phyloP scores from a whole-genome alignment of 257 asterid genomes.

The Anisodus tanguticus region DNA sequence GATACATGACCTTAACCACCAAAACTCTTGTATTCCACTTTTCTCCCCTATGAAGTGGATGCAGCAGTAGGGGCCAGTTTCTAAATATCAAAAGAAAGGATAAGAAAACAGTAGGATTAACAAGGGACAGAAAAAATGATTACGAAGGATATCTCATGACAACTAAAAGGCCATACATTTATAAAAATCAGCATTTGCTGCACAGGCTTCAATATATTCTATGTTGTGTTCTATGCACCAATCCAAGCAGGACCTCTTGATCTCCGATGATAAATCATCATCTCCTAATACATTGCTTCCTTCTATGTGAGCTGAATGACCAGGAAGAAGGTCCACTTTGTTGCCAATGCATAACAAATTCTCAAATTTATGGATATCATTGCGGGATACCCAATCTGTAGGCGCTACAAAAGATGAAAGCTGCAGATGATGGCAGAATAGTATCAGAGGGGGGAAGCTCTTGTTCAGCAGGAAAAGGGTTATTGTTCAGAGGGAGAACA shows the following conservation, averaged over 20 bases:
- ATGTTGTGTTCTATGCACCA: conserved; percentile 86
- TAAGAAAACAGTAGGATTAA: not conserved
- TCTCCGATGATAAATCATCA: conserved; percentile 60
- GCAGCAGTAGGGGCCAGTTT: not conserved
- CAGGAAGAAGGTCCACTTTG: conserved; percentile 75
- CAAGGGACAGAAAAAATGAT: not conserved
- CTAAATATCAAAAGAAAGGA: not conserved
- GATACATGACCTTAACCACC: not conserved
- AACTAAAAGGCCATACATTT: conserved; percentile 54
- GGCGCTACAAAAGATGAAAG: conserved; percentile 64
- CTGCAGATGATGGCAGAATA: conserved; percentile 48
- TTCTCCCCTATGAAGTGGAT: not conserved
- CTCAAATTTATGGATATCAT: conserved; percentile 71
- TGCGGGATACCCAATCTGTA: conserved; percentile 71
- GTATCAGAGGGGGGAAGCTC: not conserved
- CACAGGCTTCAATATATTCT: conserved; percentile 90
- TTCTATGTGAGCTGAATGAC: conserved; percentile 81
- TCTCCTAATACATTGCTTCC: conserved; percentile 80
- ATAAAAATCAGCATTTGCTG: conserved; percentile 80
- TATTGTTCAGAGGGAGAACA: not conserved
- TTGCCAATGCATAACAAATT: conserved; percentile 80
- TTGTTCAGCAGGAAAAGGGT: too few species aligned
- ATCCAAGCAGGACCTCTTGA: conserved; percentile 59
- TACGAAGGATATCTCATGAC: not conserved
- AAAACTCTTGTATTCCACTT: not conserved